Evolutionary conservation across 495 filamentous ascomycete species (phyloP).

Genomic region (Penicillium angulare): DNA sequence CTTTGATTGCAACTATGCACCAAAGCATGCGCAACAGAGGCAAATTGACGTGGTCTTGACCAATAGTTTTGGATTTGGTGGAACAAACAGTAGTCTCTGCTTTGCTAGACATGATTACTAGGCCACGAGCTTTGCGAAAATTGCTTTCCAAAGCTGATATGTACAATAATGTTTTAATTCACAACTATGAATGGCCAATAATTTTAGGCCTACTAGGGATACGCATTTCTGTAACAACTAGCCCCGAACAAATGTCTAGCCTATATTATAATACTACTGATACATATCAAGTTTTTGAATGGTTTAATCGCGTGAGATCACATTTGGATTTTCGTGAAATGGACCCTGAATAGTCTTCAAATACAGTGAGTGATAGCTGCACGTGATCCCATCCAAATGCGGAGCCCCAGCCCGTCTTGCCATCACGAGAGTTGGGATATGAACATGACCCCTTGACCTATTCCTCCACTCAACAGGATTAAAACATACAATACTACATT

Average conservation of each 20-base stretch:
- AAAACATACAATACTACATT: too few species aligned
- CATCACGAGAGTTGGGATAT: slow-evolving; percentile 13
- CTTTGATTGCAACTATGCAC: slow-evolving; percentile 86
- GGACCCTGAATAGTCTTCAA: neutral
- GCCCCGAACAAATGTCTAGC: too few species aligned
- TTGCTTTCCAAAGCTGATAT: too few species aligned
- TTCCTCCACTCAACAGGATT: neutral
- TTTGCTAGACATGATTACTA: slow-evolving; percentile 49
- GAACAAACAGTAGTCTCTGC: slow-evolving; percentile 89
- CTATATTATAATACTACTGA: neutral
- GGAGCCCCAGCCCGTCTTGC: slow-evolving; percentile 33
- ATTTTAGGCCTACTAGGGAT: neutral
- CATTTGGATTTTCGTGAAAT: neutral
- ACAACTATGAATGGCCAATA: neutral
- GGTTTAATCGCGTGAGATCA: too few species aligned
- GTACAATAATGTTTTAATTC: slow-evolving; percentile 10
- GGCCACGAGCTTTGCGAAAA: neutral
- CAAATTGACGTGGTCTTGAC: slow-evolving; percentile 73
- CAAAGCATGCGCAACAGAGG: slow-evolving; percentile 65
- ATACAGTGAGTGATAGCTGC: neutral
- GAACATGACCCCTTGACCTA: slow-evolving; percentile 5
- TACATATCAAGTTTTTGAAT: too few species aligned
- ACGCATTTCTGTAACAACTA: too few species aligned
- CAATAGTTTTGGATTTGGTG: slow-evolving; percentile 98
- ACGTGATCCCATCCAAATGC: slow-evolving; percentile 37